Evolutionary conservation across 2,329 filamentous ascomycete genomes (phyloP).

Genomic region (Xylariaceae sp.): DNA sequence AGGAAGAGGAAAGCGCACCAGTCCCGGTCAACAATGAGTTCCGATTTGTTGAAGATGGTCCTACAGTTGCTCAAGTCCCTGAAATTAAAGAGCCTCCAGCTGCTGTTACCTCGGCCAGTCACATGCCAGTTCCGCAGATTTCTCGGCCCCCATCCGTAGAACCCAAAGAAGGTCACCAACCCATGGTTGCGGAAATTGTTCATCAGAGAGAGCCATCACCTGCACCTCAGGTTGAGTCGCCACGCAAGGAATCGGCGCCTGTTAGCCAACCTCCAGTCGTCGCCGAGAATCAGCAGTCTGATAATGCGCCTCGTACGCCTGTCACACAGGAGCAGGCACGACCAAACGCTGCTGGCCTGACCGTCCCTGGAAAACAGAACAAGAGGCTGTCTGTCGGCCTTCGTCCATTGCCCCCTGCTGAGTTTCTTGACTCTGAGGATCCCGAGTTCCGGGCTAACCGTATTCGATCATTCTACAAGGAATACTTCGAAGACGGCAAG

Average conservation of each 20-base stretch:
- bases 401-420: constrained; percentile 81
- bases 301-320: constrained; percentile 4
- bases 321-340: constrained; percentile 21
- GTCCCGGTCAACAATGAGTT: constrained; percentile 30
- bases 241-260: constrained; percentile 34
- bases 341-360: constrained; percentile 38
- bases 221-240: constrained; percentile 18
- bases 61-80: constrained; percentile 28
- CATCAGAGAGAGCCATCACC: constrained; percentile 24
- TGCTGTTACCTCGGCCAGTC: constrained; percentile 27
- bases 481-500: constrained; percentile 85
- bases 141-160: constrained; percentile 26
- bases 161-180: constrained; percentile 17
- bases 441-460: constrained; percentile 92
- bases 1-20: constrained; percentile 11
- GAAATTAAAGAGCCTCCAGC: constrained; percentile 37
- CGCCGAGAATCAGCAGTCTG: constrained; percentile 24
- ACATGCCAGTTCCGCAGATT: constrained; percentile 21
- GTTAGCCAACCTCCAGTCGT: constrained; percentile 23
- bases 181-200: constrained; percentile 19
- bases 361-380: constrained; percentile 50
- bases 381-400: constrained; percentile 64
- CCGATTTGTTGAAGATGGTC: constrained; percentile 34
- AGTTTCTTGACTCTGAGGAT: constrained; percentile 74
- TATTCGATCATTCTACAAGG: constrained; percentile 98